Base-by-base conservation (phyloP, 2,329 filamentous ascomycete genomes). In the Venturia asperata region DNA sequence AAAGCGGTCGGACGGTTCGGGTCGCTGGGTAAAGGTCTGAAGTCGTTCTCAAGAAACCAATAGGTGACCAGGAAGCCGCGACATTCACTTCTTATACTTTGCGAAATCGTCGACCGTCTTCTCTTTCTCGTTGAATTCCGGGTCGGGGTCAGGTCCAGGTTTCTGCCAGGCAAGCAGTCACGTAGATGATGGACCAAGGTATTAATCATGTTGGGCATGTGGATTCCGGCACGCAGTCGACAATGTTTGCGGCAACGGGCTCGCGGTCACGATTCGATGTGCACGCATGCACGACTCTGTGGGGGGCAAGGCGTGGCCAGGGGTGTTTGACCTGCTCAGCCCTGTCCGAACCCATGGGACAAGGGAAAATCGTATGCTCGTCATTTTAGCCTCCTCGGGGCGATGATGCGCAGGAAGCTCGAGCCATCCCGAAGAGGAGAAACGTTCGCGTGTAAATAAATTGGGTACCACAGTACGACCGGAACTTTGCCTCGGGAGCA, bases 1-100 rank as follows among this genome's bases (percentile, higher is more conserved):
- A 10, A 37, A 56, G 52, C 52, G 52, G 52, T 27, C 30, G 30
- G 52, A 56, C 52, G 52, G 52, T 37, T 37, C 52, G 52, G 52
- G 52, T 56, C 52, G 52, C 52, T 56, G 17, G 52, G 27, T 56
- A 27, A 34, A 37, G 52, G 52, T 56, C 34, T 37, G 52, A 30
- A 55, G 49, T 11, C 47, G 27, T 37, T 56, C 24, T 34, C 34
- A 3, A 34, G 30, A 34, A 34, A 34, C 30, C 15, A 37, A 24
- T 9, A 58, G n/a, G 24, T 58, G 19, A 30, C 42, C 10, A 4
- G 60, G 24, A 10, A 34, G n/a, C 19, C 37, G 41, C 1, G 17
- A 30, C 39, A 10, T 41, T 9, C 19, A 7, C 9, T 19, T 43
- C 37, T 43, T n/a, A 9, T n/a, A 43, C 43, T n/a, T n/a, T 9